These are phyloP conservation scores for Yarrowia keelungensis DNA, from an alignment of 805 yeast genomes.

Conservation along the genomic window DNA sequence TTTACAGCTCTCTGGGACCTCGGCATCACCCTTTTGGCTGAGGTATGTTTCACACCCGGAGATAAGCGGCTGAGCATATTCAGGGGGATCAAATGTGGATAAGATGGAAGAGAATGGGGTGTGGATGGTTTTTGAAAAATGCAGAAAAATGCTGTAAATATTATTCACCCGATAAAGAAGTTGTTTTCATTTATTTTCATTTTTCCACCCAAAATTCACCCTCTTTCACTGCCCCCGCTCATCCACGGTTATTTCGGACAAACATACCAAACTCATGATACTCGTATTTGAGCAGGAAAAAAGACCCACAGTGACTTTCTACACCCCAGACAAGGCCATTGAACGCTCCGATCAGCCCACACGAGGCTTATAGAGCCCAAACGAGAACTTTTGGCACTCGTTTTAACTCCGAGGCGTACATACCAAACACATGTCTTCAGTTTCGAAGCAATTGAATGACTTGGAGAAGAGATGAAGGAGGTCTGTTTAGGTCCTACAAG, in stretches of 20 bases:
- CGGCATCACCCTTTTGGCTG: not conserved
- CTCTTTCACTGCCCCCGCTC: no score
- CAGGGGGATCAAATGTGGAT: conserved; percentile 6
- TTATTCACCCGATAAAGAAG: no score
- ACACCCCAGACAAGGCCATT: not conserved
- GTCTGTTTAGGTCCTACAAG: no score
- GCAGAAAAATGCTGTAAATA: not conserved
- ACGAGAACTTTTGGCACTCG: not conserved
- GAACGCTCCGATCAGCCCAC: not conserved
- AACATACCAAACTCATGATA: not conserved
- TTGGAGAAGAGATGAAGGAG: no score
- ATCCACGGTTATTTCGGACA: not conserved
- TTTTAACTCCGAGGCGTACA: conserved; percentile 27
- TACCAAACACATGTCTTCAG: not conserved
- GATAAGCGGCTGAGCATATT: conserved; percentile 28
- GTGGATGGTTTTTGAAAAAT: not conserved
- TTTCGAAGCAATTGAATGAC: conserved; percentile 1
- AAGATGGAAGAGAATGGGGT: not conserved
- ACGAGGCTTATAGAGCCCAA: not conserved
- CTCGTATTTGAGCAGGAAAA: no score
- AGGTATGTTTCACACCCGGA: not conserved
- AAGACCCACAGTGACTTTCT: no score
- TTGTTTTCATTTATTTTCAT: no score
- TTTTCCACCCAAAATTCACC: no score
- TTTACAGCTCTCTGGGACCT: no score